Evolutionary conservation across 2,329 filamentous ascomycete genomes (phyloP), one percentile per base, ranked within the genome.

Genomic region (Rutstroemia sp.): DNA sequence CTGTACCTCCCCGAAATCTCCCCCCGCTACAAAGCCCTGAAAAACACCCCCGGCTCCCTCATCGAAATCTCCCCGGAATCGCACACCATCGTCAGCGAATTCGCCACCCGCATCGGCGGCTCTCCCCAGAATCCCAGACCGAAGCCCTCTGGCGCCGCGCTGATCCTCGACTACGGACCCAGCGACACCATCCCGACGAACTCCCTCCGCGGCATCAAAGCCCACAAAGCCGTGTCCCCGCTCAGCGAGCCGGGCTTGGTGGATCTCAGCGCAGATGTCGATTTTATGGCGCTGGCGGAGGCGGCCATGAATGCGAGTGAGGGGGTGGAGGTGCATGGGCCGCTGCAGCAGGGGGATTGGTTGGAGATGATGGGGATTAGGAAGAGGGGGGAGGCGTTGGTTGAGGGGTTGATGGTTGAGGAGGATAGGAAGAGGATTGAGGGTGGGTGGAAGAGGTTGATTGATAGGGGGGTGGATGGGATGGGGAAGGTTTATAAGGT

Each of bases 401-500:
- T 83, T 38, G 79, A 77, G 4, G 71, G 69, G 16, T 62, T 60
- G 30, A 40, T 48, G 19, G 73, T 75, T 58, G 73, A 77, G 39
- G 76, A 80, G 58, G 78, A 76, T 60, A 80, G 73, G 30, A 77
- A 76, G 62, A 81, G 83, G 51, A 76, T 96, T 34, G 83, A 90
- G 61, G 81, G 76, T 60, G 86, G 87, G 0, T 95, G 90, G 82
- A 86, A 82, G 73, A 78, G 94, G 59, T 74, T 99, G 51, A 82
- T 96, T n/a, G 92, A 96, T 70, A 78, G 83, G 44, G 86, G 88
- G 0, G 87, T 84, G 1, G 84, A 82, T 51, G 92, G 91, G 0
- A 99, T 99, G 94, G 94, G 94, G 0, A 92, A 86, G 73, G 76
- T 96, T 21, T 99, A 99, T 71, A 96, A 97, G 74, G 92, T 84